Percentiles rank a stretch among this genome's conserved stretches.
Conservation (phyloP, 164 flowering plant genomes). For the Kalanchoe fedtschenkoi region DNA sequence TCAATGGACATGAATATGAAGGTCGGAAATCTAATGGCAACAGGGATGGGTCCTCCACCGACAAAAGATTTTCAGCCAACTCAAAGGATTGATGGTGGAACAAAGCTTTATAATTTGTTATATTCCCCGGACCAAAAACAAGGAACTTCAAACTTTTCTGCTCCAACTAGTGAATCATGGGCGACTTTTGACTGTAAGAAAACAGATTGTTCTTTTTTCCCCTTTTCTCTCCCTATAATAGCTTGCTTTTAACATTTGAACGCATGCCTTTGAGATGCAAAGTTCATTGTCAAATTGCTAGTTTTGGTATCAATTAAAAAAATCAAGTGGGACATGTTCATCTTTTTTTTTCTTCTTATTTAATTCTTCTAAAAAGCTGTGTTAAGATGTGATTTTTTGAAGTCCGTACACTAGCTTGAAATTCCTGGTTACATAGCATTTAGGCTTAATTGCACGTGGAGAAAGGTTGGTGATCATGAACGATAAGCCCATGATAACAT, state of each 20-base stretch:
- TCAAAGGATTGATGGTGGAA: constrained; percentile 4
- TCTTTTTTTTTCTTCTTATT: no score
- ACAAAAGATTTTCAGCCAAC: neutral
- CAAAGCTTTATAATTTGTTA: constrained; percentile 11
- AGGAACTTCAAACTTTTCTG: constrained; percentile 2
- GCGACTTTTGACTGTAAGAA: constrained; percentile 30
- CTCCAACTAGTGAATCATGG: constrained; percentile 15
- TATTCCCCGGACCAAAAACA: constrained; percentile 1
- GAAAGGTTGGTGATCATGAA: neutral
- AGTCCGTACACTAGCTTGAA: no score
- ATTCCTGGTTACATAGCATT: neutral
- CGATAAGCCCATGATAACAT: neutral
- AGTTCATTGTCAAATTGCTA: no score
- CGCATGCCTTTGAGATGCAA: no score
- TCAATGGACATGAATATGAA: constrained; percentile 17
- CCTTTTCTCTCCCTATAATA: no score
- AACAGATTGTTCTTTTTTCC: neutral
- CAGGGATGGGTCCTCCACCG: constrained; percentile 1
- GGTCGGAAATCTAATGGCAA: neutral
- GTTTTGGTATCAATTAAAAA: no score
- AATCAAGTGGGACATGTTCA: no score
- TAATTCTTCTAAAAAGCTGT: neutral
- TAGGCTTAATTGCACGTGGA: no score
- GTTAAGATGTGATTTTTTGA: no score
- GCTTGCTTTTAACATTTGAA: no score